Evolutionary conservation across 75 land plant species (phyloP).

Genomic region (Picea glauca): DNA sequence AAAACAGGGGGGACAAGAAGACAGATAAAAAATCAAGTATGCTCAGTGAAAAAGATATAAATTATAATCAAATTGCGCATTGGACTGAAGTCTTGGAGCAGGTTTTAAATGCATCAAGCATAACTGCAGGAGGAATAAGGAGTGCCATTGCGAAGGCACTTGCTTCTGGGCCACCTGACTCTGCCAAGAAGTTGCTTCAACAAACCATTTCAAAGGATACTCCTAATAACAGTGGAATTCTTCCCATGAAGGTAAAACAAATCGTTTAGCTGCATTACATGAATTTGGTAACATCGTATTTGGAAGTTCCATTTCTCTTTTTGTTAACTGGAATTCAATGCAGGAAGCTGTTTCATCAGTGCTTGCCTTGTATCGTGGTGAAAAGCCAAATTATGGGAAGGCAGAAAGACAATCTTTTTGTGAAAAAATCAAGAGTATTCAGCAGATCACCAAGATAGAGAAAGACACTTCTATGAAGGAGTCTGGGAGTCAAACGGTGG

Average conservation of each 20-base stretch:
- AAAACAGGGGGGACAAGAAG: background rate
- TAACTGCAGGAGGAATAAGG: slow-evolving; percentile 5
- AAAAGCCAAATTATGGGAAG: background rate
- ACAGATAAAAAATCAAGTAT: background rate
- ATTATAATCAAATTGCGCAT: background rate
- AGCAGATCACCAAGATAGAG: background rate
- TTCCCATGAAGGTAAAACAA: slow-evolving; percentile 2
- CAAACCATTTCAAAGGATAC: slow-evolving; percentile 6
- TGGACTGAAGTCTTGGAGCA: slow-evolving; percentile 9
- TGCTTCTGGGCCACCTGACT: slow-evolving; percentile 4
- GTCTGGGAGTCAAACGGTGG: background rate
- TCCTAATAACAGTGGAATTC: background rate
- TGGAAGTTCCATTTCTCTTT: background rate
- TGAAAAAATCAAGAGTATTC: background rate
- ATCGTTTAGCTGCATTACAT: background rate
- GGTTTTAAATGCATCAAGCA: background rate
- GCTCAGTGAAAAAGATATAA: background rate
- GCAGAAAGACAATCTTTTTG: background rate
- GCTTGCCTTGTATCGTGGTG: background rate
- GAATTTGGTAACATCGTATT: background rate
- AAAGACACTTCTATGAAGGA: background rate
- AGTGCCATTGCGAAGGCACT: slow-evolving; percentile 8
- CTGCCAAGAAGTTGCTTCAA: background rate
- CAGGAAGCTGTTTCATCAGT: slow-evolving; percentile 10
- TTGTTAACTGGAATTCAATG: background rate